Evolutionary conservation across 192 early-diverging fungal species (phyloP).

Genomic region (Gryganskiella cystojenkinii): DNA sequence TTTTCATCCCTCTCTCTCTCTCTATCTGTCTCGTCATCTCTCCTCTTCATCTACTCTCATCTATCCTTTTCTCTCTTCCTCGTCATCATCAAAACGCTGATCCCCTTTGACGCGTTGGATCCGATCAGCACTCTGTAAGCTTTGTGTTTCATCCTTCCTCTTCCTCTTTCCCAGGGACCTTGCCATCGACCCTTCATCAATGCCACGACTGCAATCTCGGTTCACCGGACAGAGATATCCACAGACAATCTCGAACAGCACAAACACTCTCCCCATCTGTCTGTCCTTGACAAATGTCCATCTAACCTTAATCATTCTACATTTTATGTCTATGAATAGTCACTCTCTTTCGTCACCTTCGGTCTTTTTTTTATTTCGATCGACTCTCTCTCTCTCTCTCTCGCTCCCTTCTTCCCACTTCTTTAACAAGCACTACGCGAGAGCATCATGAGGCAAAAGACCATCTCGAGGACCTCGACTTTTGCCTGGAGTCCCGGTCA

Average conservation of each 20-base stretch:
- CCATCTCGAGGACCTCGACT: conserved; percentile 84
- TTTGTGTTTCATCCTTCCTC: background rate
- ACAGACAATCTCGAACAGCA: too few relatives aligned
- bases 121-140: background rate
- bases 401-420: background rate
- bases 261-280: too few relatives aligned
- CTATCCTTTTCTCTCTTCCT: background rate
- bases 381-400: background rate
- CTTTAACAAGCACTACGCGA: background rate
- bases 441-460: conserved; percentile 62
- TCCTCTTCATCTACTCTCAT: background rate
- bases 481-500: conserved; percentile 90
- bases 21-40: background rate
- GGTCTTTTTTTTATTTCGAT: background rate
- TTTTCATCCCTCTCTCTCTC: background rate
- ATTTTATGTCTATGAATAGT: too few relatives aligned
- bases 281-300: too few relatives aligned
- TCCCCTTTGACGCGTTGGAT: conserved; percentile 1
- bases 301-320: too few relatives aligned
- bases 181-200: too few relatives aligned
- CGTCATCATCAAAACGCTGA: conserved; percentile 7
- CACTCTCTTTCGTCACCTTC: too few relatives aligned
- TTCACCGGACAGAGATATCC: too few relatives aligned
- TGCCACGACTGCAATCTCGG: too few relatives aligned
- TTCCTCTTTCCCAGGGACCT: conserved; percentile 9